phyloP scores from a whole-genome alignment of 306 rosid genomes.

The Cyclanthera cordifolia region DNA sequence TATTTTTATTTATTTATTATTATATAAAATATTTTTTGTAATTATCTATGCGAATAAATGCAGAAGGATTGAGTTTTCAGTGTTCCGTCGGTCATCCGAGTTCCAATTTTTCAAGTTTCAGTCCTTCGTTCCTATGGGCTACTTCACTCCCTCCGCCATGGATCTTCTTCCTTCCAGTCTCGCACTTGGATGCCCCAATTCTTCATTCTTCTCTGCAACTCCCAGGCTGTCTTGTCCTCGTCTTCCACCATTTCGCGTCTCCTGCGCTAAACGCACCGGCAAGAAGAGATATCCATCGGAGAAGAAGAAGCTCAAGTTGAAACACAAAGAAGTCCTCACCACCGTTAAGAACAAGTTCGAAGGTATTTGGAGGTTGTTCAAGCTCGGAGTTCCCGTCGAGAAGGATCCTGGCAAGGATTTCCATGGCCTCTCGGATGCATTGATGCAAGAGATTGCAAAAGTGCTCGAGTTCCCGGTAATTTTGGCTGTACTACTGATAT shows the following conservation, averaged over 20 bases:
- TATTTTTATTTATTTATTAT: no score
- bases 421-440: constrained; percentile 47
- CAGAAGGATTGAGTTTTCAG: background rate
- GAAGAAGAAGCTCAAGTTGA: constrained; percentile 60
- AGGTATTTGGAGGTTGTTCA: constrained; percentile 74
- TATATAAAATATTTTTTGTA: no score
- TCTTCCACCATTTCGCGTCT: constrained; percentile 25
- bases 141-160: constrained; percentile 26
- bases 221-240: constrained; percentile 12
- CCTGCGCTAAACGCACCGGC: constrained; percentile 61
- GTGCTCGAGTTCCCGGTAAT: constrained; percentile 65
- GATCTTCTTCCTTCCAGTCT: constrained; percentile 39
- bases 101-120: background rate
- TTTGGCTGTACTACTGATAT: background rate
- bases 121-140: background rate
- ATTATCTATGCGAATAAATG: background rate
- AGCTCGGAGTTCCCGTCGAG: constrained; percentile 55
- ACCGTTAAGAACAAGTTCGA: constrained; percentile 39
- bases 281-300: constrained; percentile 82
- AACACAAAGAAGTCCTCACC: constrained; percentile 35
- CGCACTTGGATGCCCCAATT: constrained; percentile 17
- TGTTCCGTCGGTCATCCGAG: background rate
- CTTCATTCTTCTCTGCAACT: constrained; percentile 6
- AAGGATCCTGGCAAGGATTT: constrained; percentile 82
- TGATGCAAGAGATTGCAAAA: constrained; percentile 62